A percentile compares a stretch with the other conserved stretches of the same genome.
These are phyloP conservation scores for Rhodosporidiobolus sp. DNA, from an alignment of 768 basidiomycete genomes.

Conservation along the genomic window DNA sequence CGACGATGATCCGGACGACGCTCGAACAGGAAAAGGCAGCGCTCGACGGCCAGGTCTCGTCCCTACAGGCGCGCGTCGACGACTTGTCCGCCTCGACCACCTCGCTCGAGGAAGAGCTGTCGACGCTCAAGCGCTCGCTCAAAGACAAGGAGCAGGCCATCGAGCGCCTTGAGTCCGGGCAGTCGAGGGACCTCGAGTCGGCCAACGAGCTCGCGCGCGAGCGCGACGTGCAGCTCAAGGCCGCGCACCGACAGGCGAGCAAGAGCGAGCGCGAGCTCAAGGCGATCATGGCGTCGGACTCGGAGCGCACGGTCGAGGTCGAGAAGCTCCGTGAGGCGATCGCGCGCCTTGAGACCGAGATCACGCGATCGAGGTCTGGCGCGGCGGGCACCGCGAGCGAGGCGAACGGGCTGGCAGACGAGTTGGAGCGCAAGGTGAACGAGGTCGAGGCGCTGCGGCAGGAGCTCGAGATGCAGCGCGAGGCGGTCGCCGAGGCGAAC, in stretches of 20 bases:
- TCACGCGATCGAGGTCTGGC: neutral
- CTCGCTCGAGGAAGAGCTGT: slow-evolving; percentile 3
- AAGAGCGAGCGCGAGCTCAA: slow-evolving; percentile 62
- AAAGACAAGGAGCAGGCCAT: slow-evolving; percentile 53
- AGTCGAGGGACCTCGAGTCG: slow-evolving; percentile 21
- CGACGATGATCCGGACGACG: neutral
- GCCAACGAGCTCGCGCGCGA: slow-evolving; percentile 19
- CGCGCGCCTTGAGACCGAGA: slow-evolving; percentile 21
- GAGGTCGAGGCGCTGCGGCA: slow-evolving; percentile 17
- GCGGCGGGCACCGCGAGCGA: neutral
- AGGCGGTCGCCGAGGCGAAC: slow-evolving; percentile 46
- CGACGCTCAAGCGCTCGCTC: neutral
- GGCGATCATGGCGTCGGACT: slow-evolving; percentile 57
- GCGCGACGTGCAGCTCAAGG: slow-evolving; percentile 22
- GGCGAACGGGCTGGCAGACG: slow-evolving; percentile 8
- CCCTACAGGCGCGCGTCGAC: neutral
- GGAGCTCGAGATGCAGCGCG: slow-evolving; percentile 39
- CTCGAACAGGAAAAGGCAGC: slow-evolving; percentile 7
- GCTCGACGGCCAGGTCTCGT: neutral
- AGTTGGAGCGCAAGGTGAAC: slow-evolving; percentile 20
- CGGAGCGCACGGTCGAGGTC: slow-evolving; percentile 16
- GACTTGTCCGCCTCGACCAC: neutral
- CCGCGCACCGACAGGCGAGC: slow-evolving; percentile 25
- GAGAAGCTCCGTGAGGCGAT: slow-evolving; percentile 20
- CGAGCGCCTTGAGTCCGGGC: slow-evolving; percentile 44